These are phyloP conservation scores for Croton laevigatus DNA, from an alignment of 441 rosid species.

Conservation along the genomic window DNA sequence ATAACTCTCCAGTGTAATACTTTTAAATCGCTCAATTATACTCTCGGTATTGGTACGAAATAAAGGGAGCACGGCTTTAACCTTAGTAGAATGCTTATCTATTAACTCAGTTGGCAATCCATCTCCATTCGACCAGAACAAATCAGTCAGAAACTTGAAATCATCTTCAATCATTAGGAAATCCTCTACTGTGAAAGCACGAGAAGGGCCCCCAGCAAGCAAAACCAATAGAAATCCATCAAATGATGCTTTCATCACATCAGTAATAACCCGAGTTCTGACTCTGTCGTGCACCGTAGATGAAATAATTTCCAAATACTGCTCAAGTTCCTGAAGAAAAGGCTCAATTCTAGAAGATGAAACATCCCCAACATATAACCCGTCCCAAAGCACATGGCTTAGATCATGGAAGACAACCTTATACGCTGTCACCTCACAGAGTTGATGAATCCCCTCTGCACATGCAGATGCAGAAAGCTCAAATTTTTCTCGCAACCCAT, in stretches of 20 bases:
- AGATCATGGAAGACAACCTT: constrained; percentile 83
- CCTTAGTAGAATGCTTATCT: constrained; percentile 58
- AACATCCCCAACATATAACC: constrained; percentile 74
- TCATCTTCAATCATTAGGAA: constrained; percentile 77
- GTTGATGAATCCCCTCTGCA: constrained; percentile 81
- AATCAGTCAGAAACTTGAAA: constrained; percentile 72
- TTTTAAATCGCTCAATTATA: constrained; percentile 66
- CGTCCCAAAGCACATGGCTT: constrained; percentile 86
- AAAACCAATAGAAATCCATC: constrained; percentile 88
- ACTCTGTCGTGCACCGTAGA: constrained; percentile 80
- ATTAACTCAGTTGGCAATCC: constrained; percentile 80
- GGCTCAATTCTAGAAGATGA: constrained; percentile 80
- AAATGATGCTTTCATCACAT: constrained; percentile 84
- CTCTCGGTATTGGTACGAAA: constrained; percentile 65
- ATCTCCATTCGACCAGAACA: constrained; percentile 96
- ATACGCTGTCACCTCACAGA: constrained; percentile 79
- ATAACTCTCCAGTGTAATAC: constrained; percentile 41
- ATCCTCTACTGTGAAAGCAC: constrained; percentile 72
- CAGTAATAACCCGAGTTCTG: constrained; percentile 69
- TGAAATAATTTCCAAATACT: constrained; percentile 55
- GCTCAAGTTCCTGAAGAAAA: constrained; percentile 78
- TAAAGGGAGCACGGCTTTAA: constrained; percentile 63
- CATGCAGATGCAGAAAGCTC: constrained; percentile 80
- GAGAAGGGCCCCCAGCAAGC: constrained; percentile 95
- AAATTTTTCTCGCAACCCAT: constrained; percentile 62